A percentile compares a stretch with the other conserved stretches of the same genome.
These are phyloP conservation scores for Tripterygium wilfordii DNA, from an alignment of 177 flowering plant genomes.

Conservation along the genomic window DNA sequence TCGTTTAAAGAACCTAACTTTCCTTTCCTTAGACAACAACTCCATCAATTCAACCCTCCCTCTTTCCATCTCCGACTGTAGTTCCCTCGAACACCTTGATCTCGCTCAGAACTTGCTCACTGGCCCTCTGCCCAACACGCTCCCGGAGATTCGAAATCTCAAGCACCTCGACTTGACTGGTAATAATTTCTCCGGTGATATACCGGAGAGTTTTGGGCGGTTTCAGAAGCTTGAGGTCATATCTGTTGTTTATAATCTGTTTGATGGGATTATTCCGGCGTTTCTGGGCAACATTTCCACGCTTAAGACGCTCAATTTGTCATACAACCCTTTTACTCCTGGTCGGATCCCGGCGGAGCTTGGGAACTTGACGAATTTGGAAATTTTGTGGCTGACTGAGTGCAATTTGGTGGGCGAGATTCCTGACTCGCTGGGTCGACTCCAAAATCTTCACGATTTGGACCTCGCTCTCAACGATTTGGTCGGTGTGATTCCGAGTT, in stretches of 20 bases:
- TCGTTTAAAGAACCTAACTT: constrained; percentile 44
- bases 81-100: constrained; percentile 42
- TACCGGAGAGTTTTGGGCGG: constrained; percentile 42
- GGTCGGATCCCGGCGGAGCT: constrained; percentile 58
- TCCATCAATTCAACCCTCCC: constrained; percentile 62
- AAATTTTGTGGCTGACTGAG: constrained; percentile 52
- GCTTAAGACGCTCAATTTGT: constrained; percentile 46
- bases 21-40: constrained; percentile 58
- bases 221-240: constrained; percentile 46
- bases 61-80: constrained; percentile 36
- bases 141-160: constrained; percentile 35
- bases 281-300: constrained; percentile 42
- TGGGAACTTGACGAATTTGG: constrained; percentile 52
- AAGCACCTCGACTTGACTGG: constrained; percentile 43
- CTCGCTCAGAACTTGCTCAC: constrained; percentile 53
- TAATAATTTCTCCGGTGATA: constrained; percentile 61
- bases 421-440: constrained; percentile 53
- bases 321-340: constrained; percentile 54
- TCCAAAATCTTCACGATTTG: constrained; percentile 38
- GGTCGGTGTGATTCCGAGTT: constrained; percentile 44
- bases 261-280: constrained; percentile 43
- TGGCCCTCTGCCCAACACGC: constrained; percentile 36
- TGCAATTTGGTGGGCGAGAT: constrained; percentile 49
- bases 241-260: constrained; percentile 41
- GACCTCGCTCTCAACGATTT: constrained; percentile 50